A percentile compares a stretch with the other conserved stretches of the same genome.
Conservation (phyloP, 768 basidiomycete genomes). For the Suillus paluster region DNA sequence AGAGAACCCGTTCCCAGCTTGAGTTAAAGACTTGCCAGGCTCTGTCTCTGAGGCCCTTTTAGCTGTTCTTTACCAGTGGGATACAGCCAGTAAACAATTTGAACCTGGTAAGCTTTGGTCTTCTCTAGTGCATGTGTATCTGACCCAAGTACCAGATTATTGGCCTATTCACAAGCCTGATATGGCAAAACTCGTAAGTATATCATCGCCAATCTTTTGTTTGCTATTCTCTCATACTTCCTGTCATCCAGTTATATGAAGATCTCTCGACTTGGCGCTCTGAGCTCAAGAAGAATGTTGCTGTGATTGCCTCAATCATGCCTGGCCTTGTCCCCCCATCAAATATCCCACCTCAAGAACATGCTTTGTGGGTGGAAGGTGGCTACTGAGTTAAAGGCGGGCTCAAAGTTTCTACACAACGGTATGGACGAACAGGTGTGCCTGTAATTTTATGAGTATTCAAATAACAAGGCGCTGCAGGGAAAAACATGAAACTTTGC, state of each 20-base stretch:
- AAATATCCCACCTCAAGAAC: not conserved
- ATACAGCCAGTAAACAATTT: too few species aligned
- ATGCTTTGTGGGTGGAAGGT: not conserved
- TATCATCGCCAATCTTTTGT: too few species aligned
- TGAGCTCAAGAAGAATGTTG: too few species aligned
- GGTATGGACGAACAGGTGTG: not conserved
- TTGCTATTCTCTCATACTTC: too few species aligned
- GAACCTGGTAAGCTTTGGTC: not conserved
- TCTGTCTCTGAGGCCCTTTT: too few species aligned
- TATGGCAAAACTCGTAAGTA: too few species aligned
- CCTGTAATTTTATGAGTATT: not conserved
- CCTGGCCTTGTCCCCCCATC: not conserved
- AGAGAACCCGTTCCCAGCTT: not conserved
- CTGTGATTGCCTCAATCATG: not conserved
- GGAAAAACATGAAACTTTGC: too few species aligned
- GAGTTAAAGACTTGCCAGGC: too few species aligned
- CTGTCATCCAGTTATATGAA: too few species aligned
- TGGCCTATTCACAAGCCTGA: too few species aligned
- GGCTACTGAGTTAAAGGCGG: not conserved
- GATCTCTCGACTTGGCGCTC: too few species aligned
- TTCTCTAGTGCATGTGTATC: not conserved
- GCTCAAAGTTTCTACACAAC: not conserved
- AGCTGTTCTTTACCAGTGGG: too few species aligned
- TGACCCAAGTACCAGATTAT: not conserved
- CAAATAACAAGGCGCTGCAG: not conserved